These are phyloP conservation scores for Echria macrotheca DNA, from an alignment of 495 filamentous ascomycete genomes.

Conservation along the genomic window DNA sequence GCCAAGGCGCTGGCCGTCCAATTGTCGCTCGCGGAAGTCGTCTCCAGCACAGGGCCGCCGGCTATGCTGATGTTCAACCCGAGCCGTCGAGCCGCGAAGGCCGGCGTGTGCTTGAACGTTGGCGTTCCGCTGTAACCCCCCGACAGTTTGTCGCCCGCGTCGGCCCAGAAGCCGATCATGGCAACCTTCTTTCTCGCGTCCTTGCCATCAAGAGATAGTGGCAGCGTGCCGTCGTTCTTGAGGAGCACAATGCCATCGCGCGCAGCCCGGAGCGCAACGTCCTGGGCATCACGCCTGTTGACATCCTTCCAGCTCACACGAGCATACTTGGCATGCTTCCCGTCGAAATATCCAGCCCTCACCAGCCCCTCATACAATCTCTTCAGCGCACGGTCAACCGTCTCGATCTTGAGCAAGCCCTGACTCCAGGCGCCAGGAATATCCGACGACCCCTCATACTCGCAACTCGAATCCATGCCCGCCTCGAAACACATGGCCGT, in stretches of 20 bases:
- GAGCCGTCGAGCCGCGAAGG: constrained; percentile 30
- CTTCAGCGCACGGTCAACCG: constrained; percentile 18
- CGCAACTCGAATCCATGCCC: constrained; percentile 20
- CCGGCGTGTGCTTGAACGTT: constrained; percentile 30
- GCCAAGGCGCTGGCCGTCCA: constrained; percentile 43
- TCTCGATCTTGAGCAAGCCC: constrained; percentile 12
- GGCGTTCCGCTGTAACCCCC: constrained; percentile 39
- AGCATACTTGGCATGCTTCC: constrained; percentile 7
- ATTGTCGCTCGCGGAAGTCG: constrained; percentile 49
- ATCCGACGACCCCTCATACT: constrained; percentile 12
- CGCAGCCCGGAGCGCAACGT: constrained; percentile 33
- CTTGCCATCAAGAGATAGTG: constrained; percentile 18
- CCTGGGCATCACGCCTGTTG: constrained; percentile 21
- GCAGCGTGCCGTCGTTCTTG: constrained; percentile 34
- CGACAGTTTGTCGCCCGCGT: constrained; percentile 26
- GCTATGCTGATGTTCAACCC: constrained; percentile 19
- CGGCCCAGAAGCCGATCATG: constrained; percentile 39
- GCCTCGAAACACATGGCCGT: constrained; percentile 20
- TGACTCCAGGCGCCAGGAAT: constrained; percentile 18
- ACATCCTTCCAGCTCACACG: constrained; percentile 17
- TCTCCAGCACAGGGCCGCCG: constrained; percentile 32
- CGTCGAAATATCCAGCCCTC: constrained; percentile 35
- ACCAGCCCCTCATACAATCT: constrained; percentile 41
- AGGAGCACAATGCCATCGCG: constrained; percentile 33
- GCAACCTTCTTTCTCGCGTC: no score